These are phyloP conservation scores for Ogataea hybrid DNA, from an alignment of 1,139 yeast species.

Conservation along the genomic window DNA sequence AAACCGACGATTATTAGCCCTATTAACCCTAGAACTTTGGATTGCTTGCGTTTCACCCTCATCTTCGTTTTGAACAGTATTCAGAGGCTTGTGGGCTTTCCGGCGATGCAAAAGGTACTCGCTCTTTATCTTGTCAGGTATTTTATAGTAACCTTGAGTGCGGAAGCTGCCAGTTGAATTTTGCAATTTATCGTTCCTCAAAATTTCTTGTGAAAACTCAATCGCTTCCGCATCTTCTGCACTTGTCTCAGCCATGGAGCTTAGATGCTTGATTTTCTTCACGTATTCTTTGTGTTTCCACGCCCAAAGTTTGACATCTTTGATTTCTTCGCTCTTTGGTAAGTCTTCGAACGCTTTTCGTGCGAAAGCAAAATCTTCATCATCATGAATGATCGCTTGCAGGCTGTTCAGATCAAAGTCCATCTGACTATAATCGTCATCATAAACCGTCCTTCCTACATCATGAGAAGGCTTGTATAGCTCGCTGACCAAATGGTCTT, in stretches of 20 bases:
- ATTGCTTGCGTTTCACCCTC: conserved; percentile 43
- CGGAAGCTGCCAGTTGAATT: conserved; percentile 62
- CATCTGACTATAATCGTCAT: conserved; percentile 37
- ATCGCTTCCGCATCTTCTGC: conserved; percentile 35
- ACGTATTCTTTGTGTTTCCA: conserved; percentile 54
- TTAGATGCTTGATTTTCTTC: conserved; percentile 26
- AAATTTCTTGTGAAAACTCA: conserved; percentile 25
- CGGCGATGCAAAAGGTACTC: conserved; percentile 80
- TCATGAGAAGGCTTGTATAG: conserved; percentile 45
- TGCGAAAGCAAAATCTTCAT: conserved; percentile 65
- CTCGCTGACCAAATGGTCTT: conserved; percentile 33
- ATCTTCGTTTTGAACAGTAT: conserved; percentile 56
- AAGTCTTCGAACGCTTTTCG: conserved; percentile 41
- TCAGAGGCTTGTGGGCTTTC: conserved; percentile 52
- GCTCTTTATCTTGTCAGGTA: conserved; percentile 69
- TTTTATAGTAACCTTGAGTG: conserved; percentile 72
- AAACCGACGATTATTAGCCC: conserved; percentile 86
- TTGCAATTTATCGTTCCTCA: conserved; percentile 20
- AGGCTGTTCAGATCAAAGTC: conserved; percentile 47
- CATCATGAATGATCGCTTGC: conserved; percentile 61
- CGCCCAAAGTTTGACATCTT: conserved; percentile 59
- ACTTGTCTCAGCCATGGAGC: conserved; percentile 24
- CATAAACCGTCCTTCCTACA: conserved; percentile 51
- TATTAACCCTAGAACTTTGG: conserved; percentile 78
- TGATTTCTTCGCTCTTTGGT: conserved; percentile 33